These are phyloP conservation scores for Pseudoneurospora amorphoporcata DNA, from an alignment of 495 filamentous ascomycete genomes.

Conservation along the genomic window DNA sequence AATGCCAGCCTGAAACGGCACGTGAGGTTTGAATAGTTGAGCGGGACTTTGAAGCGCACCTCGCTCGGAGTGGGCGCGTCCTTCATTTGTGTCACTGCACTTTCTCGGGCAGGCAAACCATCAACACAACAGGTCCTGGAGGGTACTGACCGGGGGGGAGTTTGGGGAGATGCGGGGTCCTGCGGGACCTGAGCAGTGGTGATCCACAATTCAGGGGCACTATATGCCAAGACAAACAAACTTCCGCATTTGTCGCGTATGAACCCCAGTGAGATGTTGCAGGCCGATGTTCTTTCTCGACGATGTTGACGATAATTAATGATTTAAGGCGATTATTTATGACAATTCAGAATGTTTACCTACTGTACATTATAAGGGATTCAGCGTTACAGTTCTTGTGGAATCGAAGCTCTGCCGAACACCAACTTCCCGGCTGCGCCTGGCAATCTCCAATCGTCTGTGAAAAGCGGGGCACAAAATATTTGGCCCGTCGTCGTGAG, in stretches of 20 bases:
- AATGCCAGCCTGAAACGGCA: constrained; percentile 21
- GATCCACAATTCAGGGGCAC: background rate
- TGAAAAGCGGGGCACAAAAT: background rate
- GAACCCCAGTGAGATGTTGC: background rate
- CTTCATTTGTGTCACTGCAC: background rate
- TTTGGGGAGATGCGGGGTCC: background rate
- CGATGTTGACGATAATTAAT: background rate
- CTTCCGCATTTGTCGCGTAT: background rate
- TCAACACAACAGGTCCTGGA: background rate
- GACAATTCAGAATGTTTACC: background rate
- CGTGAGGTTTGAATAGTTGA: constrained; percentile 10
- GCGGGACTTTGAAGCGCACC: constrained; percentile 16
- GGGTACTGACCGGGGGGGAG: background rate
- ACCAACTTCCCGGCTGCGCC: background rate
- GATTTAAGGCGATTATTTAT: background rate
- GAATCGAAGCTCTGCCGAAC: background rate
- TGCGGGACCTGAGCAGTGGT: background rate
- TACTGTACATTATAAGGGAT: background rate
- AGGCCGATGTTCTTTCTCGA: background rate
- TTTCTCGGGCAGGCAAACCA: background rate
- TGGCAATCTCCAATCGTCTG: background rate
- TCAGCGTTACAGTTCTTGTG: background rate
- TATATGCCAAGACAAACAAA: background rate
- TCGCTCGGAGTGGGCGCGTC: constrained; percentile 9
- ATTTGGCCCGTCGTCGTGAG: background rate